phyloP scores from a whole-genome alignment of 1,139 yeast genomes.

The Yarrowia galli region DNA sequence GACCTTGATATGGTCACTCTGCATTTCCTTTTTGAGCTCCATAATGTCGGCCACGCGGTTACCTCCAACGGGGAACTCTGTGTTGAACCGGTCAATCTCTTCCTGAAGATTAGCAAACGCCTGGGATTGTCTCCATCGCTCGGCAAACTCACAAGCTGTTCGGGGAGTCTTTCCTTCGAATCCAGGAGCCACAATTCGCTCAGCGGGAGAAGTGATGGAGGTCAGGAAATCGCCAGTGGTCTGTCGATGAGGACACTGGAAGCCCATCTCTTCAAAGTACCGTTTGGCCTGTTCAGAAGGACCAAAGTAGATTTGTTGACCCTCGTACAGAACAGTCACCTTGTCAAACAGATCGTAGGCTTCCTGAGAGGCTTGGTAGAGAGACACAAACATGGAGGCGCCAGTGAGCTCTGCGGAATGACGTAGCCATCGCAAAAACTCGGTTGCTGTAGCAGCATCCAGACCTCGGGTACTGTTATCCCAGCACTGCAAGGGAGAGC shows the following conservation, averaged over 20 bases:
- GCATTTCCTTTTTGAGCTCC: slow-evolving; percentile 61
- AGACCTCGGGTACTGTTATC: slow-evolving; percentile 80
- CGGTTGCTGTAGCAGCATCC: slow-evolving; percentile 78
- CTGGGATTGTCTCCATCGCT: slow-evolving; percentile 67
- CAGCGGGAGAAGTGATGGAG: slow-evolving; percentile 75
- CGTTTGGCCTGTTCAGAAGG: slow-evolving; percentile 63
- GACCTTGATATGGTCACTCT: slow-evolving; percentile 61
- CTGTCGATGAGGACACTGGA: slow-evolving; percentile 74
- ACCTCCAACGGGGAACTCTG: slow-evolving; percentile 45
- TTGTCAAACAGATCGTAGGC: slow-evolving; percentile 79
- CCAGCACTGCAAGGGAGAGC: slow-evolving; percentile 72
- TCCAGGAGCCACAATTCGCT: slow-evolving; percentile 64
- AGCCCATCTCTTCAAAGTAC: slow-evolving; percentile 72
- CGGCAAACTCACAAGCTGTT: slow-evolving; percentile 72
- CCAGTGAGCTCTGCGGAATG: slow-evolving; percentile 65
- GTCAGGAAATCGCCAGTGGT: slow-evolving; percentile 86
- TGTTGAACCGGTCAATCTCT: slow-evolving; percentile 55
- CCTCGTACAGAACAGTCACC: slow-evolving; percentile 74
- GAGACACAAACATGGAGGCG: slow-evolving; percentile 73
- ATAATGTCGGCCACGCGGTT: slow-evolving; percentile 51
- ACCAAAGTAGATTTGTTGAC: slow-evolving; percentile 80
- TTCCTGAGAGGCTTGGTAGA: slow-evolving; percentile 83
- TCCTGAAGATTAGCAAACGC: slow-evolving; percentile 55
- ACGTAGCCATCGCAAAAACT: slow-evolving; percentile 72
- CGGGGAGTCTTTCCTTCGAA: slow-evolving; percentile 69